Conservation (phyloP, 176 grass and related monocot genomes). For the Areca catechu region DNA sequence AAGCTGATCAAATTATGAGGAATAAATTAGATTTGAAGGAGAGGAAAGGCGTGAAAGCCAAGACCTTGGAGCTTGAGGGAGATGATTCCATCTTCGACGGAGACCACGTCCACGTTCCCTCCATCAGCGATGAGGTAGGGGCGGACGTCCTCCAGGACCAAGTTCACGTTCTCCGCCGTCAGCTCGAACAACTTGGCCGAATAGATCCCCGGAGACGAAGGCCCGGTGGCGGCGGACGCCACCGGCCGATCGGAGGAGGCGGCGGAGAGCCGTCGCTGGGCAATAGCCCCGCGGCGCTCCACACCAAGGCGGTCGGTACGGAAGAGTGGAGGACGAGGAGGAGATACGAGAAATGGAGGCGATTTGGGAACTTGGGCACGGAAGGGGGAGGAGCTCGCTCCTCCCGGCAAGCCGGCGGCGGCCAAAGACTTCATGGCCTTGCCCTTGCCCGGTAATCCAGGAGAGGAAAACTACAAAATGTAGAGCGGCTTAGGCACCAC, state of each 20-base stretch:
- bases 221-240: slow-evolving; percentile 25
- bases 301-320: too few relatives aligned
- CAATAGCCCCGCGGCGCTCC: too few relatives aligned
- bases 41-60: background rate
- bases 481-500: too few relatives aligned
- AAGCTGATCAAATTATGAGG: too few relatives aligned
- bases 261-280: background rate
- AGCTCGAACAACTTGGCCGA: slow-evolving; percentile 65
- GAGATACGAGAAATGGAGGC: background rate
- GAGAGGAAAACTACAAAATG: too few relatives aligned
- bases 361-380: background rate
- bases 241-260: background rate
- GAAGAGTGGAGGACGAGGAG: background rate
- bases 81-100: slow-evolving; percentile 78
- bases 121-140: slow-evolving; percentile 90
- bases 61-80: slow-evolving; percentile 82
- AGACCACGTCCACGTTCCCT: slow-evolving; percentile 69
- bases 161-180: slow-evolving; percentile 63
- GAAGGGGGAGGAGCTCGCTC: background rate
- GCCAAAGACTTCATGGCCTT: slow-evolving; percentile 1
- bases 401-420: background rate
- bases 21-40: too few relatives aligned
- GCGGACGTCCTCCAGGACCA: slow-evolving; percentile 71
- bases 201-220: slow-evolving; percentile 50
- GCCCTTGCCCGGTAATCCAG: too few relatives aligned